A percentile compares a stretch with the other conserved stretches of the same genome.
Conservation (phyloP, 2,329 filamentous ascomycete genomes). For the Trichocomaceae sp. region DNA sequence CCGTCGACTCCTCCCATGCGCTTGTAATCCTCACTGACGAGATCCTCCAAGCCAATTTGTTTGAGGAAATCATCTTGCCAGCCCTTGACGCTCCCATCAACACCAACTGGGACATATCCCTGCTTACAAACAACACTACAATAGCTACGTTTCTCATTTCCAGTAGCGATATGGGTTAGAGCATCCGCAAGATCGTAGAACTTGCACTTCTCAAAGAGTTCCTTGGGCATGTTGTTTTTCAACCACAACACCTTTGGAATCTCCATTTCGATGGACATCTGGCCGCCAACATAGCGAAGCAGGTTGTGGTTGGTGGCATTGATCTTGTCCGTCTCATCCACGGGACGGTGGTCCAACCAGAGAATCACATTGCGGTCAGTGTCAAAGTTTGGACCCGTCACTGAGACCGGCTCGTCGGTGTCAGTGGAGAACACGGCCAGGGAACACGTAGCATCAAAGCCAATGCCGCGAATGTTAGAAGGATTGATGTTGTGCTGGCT, state of each 20-base stretch:
- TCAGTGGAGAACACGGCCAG: conserved; percentile 83
- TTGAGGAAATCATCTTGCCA: conserved; percentile 95
- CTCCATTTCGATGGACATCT: conserved; percentile 99
- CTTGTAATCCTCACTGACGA: conserved; percentile 80
- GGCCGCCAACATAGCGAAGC: conserved; percentile 90
- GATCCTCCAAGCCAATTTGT: conserved; percentile 76
- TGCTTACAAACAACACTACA: conserved; percentile 98
- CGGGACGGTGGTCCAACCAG: conserved; percentile 92
- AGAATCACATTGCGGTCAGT: conserved; percentile 92
- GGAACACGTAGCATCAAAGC: conserved; percentile 98
- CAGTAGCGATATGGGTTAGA: conserved; percentile 88
- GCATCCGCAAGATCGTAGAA: conserved; percentile 95
- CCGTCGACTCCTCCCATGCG: conserved; percentile 90
- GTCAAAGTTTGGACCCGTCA: conserved; percentile 81
- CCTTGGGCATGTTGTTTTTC: conserved; percentile 94
- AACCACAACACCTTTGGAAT: conserved; percentile 97
- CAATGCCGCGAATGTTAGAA: conserved; percentile 74
- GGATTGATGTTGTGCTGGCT: conserved; percentile 73
- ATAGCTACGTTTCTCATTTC: conserved; percentile 84
- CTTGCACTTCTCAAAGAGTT: conserved; percentile 86
- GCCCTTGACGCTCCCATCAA: conserved; percentile 93
- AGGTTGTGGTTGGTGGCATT: conserved; percentile 89
- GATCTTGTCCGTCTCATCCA: conserved; percentile 86
- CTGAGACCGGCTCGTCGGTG: conserved; percentile 82
- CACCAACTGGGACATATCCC: conserved; percentile 90